A percentile compares a stretch with the other conserved stretches of the same genome.
Conservation (phyloP, 139 green algal species). For the Edaphochlamys debaryana region DNA sequence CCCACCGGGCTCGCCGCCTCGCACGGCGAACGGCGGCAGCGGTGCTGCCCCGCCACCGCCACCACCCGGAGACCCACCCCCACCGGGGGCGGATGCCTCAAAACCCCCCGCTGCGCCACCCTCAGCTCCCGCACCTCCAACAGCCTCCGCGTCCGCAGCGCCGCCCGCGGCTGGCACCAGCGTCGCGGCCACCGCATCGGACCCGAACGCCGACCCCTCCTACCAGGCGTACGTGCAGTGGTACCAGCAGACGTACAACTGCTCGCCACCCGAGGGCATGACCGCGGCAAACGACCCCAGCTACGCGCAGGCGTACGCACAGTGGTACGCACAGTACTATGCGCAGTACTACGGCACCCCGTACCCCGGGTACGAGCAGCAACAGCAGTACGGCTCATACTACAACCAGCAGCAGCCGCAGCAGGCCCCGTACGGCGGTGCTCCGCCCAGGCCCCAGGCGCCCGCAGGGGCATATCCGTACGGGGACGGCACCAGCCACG, state of each 20-base stretch:
- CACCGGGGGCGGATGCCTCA: neutral
- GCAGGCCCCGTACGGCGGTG: neutral
- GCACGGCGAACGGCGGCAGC: too few relatives aligned
- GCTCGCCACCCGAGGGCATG: too few relatives aligned
- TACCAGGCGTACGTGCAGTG: conserved; percentile 30
- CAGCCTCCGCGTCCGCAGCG: neutral
- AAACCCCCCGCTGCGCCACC: too few relatives aligned
- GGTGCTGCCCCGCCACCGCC: neutral
- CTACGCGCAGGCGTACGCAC: conserved; percentile 28
- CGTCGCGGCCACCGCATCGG: neutral
- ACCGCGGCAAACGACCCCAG: too few relatives aligned
- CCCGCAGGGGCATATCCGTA: too few relatives aligned
- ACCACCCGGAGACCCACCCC: neutral
- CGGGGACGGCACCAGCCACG: too few relatives aligned
- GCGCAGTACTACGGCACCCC: conserved; percentile 12
- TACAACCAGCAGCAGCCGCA: neutral
- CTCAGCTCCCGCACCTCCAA: neutral
- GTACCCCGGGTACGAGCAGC: conserved; percentile 16
- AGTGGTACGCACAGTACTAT: conserved; percentile 42
- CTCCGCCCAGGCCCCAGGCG: too few relatives aligned
- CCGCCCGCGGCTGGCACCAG: neutral
- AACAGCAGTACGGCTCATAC: neutral
- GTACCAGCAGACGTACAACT: conserved; percentile 33
- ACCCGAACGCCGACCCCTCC: neutral
- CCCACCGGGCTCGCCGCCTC: neutral